These are phyloP conservation scores for Phytophthora tentaculata DNA, from an alignment of 352 stramenopile species.

Conservation along the genomic window DNA sequence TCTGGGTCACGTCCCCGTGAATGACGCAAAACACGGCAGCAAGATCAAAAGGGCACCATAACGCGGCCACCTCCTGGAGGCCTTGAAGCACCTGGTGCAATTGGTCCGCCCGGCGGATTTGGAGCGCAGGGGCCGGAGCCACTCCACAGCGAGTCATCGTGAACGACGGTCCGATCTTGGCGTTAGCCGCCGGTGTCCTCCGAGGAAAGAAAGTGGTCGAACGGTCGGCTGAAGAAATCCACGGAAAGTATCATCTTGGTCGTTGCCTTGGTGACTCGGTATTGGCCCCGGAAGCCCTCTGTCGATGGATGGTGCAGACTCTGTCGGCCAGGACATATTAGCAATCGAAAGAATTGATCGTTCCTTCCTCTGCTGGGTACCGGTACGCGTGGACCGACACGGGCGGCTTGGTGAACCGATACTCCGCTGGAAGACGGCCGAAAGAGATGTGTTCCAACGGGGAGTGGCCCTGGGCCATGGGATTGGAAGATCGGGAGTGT, in stretches of 20 bases:
- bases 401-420: conserved; percentile 1
- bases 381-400: neutral
- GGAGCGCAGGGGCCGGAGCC: neutral
- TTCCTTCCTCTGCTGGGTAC: neutral
- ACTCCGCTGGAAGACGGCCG: neutral
- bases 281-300: neutral
- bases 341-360: neutral
- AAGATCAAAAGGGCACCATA: neutral
- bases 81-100: neutral
- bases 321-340: neutral
- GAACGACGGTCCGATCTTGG: neutral
- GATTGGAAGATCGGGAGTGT: neutral
- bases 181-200: neutral
- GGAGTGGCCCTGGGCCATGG: conserved; percentile 1
- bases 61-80: neutral
- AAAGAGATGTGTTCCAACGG: conserved; percentile 7
- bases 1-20: neutral
- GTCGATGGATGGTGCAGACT: neutral
- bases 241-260: neutral
- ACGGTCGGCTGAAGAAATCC: neutral
- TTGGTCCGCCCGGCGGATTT: neutral
- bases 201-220: conserved; percentile 13
- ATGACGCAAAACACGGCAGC: neutral
- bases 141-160: neutral
- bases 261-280: neutral